Conservation (phyloP, 2,329 filamentous ascomycete genomes). For the Fusarium coffeatum region DNA sequence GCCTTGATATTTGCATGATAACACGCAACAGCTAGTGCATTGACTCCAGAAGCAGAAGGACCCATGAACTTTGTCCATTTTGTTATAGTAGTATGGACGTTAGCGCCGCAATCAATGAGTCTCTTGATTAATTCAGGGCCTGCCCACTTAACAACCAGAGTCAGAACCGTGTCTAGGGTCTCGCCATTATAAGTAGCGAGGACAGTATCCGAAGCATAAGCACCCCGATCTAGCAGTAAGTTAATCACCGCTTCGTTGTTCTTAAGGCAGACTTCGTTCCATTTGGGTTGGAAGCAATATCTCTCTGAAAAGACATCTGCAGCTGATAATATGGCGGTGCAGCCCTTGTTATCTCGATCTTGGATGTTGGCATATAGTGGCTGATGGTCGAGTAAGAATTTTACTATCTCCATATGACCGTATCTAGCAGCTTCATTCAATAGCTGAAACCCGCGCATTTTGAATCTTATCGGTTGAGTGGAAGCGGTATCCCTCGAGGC, state of each 20-base stretch:
- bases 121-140: neutral
- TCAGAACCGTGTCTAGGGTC: neutral
- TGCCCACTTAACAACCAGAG: neutral
- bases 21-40: neutral
- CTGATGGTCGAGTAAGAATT: neutral
- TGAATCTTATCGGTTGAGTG: neutral
- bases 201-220: neutral
- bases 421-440: neutral
- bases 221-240: neutral
- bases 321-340: neutral
- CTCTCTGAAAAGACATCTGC: neutral
- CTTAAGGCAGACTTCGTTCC: neutral
- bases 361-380: conserved; percentile 2
- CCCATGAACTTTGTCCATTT: neutral
- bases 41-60: neutral
- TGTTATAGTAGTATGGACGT: neutral
- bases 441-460: neutral
- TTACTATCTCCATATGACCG: neutral
- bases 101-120: neutral
- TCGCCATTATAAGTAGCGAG: no score
- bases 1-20: neutral
- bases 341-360: neutral
- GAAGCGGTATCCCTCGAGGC: neutral
- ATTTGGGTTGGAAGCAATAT: neutral
- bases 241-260: neutral